Evolutionary conservation across 2,329 filamentous ascomycete genomes (phyloP).

Genomic region (Monilinia vaccinii-corymbosi): DNA sequence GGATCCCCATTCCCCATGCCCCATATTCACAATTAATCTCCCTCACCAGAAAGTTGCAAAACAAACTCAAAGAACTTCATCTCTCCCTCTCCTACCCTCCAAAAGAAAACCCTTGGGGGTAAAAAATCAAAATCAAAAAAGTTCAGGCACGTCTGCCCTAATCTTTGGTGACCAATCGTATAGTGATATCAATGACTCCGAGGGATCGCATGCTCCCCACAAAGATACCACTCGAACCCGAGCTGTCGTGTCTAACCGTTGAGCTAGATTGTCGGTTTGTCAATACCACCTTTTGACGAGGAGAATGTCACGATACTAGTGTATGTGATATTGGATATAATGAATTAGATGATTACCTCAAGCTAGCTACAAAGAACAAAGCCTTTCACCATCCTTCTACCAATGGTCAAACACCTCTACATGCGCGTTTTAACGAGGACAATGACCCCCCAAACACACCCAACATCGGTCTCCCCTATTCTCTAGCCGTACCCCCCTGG

Average conservation of each 20-base stretch:
- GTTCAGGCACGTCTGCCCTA: neutral
- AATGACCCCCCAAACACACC: neutral
- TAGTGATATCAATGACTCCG: neutral
- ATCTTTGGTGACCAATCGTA: neutral
- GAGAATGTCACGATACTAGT: no score
- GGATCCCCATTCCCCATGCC: neutral
- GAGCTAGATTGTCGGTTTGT: neutral
- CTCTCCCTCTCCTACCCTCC: no score
- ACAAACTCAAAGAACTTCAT: no score
- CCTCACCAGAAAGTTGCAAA: no score
- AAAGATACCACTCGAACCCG: neutral
- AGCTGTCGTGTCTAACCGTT: neutral
- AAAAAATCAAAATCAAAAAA: neutral
- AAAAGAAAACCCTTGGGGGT: no score
- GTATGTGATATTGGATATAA: no score
- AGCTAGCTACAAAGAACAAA: neutral
- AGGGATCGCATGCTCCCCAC: neutral
- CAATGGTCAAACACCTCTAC: neutral
- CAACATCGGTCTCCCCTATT: neutral
- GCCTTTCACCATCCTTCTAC: neutral
- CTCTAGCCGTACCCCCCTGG: neutral
- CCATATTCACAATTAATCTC: neutral
- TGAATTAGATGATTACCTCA: no score
- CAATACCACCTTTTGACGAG: neutral
- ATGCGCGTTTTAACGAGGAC: neutral